Evolutionary conservation across 768 basidiomycete species (phyloP).

Genomic region (Boletus sp.): DNA sequence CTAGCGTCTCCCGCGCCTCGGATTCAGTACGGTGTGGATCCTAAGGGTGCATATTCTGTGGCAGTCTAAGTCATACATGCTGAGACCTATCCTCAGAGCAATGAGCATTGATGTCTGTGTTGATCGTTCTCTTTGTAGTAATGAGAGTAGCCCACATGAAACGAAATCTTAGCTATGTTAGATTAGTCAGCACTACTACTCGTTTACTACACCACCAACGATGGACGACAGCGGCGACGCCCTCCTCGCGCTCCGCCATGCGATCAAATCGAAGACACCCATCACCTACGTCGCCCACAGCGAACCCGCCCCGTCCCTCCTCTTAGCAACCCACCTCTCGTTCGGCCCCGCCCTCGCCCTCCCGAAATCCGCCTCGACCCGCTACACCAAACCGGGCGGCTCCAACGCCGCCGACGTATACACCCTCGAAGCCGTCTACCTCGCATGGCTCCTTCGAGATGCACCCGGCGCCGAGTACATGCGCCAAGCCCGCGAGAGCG

Average conservation of each 20-base stretch:
- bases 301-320: conserved; percentile 46
- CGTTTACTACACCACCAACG: too few relatives aligned
- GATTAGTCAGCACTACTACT: too few relatives aligned
- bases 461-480: conserved; percentile 83
- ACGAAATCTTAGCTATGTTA: too few relatives aligned
- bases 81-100: too few relatives aligned
- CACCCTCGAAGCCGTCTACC: conserved; percentile 75
- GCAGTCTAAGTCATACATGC: too few relatives aligned
- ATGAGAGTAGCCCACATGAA: too few relatives aligned
- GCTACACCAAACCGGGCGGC: conserved; percentile 67
- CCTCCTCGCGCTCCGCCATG: conserved; percentile 56
- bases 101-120: too few relatives aligned
- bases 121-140: too few relatives aligned
- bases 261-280: conserved; percentile 53
- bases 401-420: conserved; percentile 54
- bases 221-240: conserved; percentile 38
- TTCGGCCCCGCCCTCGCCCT: conserved; percentile 52
- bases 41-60: too few relatives aligned
- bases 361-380: conserved; percentile 74
- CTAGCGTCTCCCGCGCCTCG: too few relatives aligned
- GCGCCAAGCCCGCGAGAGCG: conserved; percentile 75
- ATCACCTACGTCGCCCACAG: conserved; percentile 45
- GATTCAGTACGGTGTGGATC: too few relatives aligned
- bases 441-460: conserved; percentile 80
- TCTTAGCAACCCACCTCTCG: conserved; percentile 62